Percentiles rank a stretch among this genome's conserved stretches.
Conservation (phyloP, 352 stramenopile genomes). For the Pilasporangium apinafurcum region DNA sequence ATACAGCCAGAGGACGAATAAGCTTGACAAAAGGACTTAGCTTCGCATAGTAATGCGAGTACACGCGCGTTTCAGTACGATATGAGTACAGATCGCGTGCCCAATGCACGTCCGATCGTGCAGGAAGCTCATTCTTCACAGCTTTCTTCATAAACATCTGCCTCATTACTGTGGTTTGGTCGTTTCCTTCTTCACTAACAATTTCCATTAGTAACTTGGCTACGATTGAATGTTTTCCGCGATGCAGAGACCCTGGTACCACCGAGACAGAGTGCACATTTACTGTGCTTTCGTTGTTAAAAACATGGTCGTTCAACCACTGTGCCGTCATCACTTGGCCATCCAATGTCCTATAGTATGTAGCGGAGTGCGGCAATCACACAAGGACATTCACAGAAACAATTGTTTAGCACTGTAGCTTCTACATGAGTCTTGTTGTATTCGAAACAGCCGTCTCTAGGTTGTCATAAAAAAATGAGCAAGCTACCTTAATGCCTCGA, state of each 20-base stretch:
- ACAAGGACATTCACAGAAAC: conserved; percentile 7
- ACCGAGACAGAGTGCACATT: conserved; percentile 14
- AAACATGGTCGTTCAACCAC: conserved; percentile 37
- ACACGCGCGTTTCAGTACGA: conserved; percentile 49
- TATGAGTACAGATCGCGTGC: conserved; percentile 55
- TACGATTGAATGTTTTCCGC: conserved; percentile 53
- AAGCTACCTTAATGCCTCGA: conserved; percentile 51
- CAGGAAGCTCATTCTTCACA: conserved; percentile 40
- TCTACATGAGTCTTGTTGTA: too few species aligned
- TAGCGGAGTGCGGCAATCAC: neutral
- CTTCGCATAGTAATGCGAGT: conserved; percentile 29
- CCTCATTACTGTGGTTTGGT: too few species aligned
- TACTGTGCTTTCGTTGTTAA: conserved; percentile 4
- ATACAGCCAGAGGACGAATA: conserved; percentile 39
- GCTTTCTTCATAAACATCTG: conserved; percentile 66
- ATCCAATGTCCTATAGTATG: conserved; percentile 33
- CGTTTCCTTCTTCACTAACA: too few species aligned
- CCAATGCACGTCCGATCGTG: conserved; percentile 36
- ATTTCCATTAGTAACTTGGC: conserved; percentile 27
- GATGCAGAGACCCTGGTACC: conserved; percentile 21
- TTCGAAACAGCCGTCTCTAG: too few species aligned
- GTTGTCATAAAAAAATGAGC: conserved; percentile 2
- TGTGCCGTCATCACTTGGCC: conserved; percentile 25
- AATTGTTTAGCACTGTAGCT: neutral
- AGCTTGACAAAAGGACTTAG: conserved; percentile 28